Conservation (phyloP, 2,329 filamentous ascomycete genomes). For the Stemphylium beticola region DNA sequence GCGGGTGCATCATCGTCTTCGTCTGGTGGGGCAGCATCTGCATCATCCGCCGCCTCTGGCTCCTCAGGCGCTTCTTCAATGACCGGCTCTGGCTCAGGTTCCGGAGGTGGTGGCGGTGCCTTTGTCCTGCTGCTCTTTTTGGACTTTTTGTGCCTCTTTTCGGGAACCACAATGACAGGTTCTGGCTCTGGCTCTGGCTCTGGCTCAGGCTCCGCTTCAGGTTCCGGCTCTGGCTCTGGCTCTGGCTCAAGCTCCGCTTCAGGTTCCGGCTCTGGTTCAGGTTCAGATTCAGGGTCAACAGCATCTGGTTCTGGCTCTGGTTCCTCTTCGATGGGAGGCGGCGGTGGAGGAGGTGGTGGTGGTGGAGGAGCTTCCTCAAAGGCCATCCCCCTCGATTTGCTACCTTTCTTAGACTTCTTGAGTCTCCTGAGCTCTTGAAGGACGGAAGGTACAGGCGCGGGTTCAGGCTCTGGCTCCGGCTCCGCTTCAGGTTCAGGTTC, state of each 20-base stretch:
- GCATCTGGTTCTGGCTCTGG: slow-evolving; percentile 34
- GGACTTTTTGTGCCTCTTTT: slow-evolving; percentile 29
- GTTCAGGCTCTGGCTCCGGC: slow-evolving; percentile 17
- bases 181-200: slow-evolving; percentile 42
- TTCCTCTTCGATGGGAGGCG: slow-evolving; percentile 31
- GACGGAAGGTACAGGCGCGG: slow-evolving; percentile 27
- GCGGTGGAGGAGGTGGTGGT: slow-evolving; percentile 34
- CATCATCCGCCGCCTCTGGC: slow-evolving; percentile 23
- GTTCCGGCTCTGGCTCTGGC: slow-evolving; percentile 39
- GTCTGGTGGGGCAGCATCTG: slow-evolving; percentile 33
- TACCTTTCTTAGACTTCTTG: slow-evolving; percentile 40
- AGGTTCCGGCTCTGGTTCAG: not conserved
- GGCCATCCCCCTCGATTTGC: slow-evolving; percentile 65
- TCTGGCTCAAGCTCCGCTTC: slow-evolving; percentile 27
- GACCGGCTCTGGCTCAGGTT: slow-evolving; percentile 30
- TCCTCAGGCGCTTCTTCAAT: slow-evolving; percentile 29
- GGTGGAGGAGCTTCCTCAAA: slow-evolving; percentile 41
- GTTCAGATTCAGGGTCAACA: not conserved
- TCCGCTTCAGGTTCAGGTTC: slow-evolving; percentile 40
- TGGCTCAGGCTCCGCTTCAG: slow-evolving; percentile 33
- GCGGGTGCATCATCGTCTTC: slow-evolving; percentile 30
- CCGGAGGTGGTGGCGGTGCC: slow-evolving; percentile 34
- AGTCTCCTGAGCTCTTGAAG: slow-evolving; percentile 22
- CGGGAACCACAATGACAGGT: slow-evolving; percentile 31
- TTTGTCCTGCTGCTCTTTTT: slow-evolving; percentile 39